Evolutionary conservation across 2,329 filamentous ascomycete species (phyloP), one percentile per base, ranked within the genome.

Genomic region (Camillea tinctor): DNA sequence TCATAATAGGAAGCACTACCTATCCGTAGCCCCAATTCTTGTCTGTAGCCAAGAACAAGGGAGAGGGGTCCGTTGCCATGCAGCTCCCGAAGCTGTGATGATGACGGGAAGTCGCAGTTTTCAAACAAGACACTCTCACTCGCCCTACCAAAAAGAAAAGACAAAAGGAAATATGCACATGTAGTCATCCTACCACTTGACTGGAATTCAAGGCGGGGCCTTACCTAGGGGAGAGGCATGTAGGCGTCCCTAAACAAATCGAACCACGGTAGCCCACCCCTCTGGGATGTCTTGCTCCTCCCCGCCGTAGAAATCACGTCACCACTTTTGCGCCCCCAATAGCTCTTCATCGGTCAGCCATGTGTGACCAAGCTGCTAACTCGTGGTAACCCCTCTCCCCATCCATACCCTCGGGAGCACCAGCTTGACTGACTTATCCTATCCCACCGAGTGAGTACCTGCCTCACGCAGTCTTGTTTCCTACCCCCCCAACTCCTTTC

Each of bases 281-380:
- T n/a, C n/a, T n/a, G n/a, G n/a, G n/a, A 57, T 63, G 20, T 44
- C 36, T n/a, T 44, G 36, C 36, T 26, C 9, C 26, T 30, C 61
- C 76, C 52, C 72, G 77, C 63, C 19, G 17, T 19, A 36, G 26
- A 9, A 44, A 44, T 44, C 36, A 44, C 36, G 13, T 44, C 36
- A 17, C 36, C 36, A 44, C n/a, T n/a, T 3, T 44, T 44, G 36
- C 13, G 13, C 36, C n/a, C n/a, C n/a, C 36, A 44, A n/a, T 15
- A 44, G 17, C 11, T 53, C 36, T 5, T 44, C 36, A 44, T 44
- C 36, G 11, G 36, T n/a, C 6, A 44, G 36, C 17, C 36, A 44
- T 44, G 36, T 44, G 3, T 44, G 15, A 44, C 36, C 13, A 4
- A 6, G n/a, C n/a, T n/a, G 17, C 5, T 44, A n/a, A 44, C 36